Conservation (phyloP, 305 asterid genomes). For the Fraxinus floribunda region DNA sequence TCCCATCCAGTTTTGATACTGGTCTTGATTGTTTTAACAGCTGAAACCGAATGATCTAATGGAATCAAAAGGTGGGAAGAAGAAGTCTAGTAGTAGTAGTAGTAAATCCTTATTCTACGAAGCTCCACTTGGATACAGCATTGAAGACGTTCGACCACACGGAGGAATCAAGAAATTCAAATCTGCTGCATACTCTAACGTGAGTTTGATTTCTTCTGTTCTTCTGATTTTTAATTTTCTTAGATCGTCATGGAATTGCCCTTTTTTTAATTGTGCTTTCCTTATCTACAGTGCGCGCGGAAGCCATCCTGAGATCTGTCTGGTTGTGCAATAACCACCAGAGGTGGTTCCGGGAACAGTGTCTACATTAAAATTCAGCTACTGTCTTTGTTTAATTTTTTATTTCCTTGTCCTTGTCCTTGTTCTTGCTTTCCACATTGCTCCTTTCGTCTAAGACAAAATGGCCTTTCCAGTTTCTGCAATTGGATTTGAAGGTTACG, state of each 20-base stretch:
- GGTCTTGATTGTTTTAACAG: slow-evolving; percentile 19
- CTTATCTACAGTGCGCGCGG: slow-evolving; percentile 68
- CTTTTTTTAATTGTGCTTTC: background rate
- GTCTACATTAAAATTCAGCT: slow-evolving; percentile 22
- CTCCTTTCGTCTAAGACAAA: slow-evolving; percentile 24
- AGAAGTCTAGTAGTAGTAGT: slow-evolving; percentile 55
- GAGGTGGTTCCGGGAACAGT: slow-evolving; percentile 29
- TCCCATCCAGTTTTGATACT: slow-evolving; percentile 3
- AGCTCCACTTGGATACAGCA: slow-evolving; percentile 90
- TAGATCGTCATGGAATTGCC: background rate
- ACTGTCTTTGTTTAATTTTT: slow-evolving; percentile 16
- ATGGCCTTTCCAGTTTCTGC: slow-evolving; percentile 67
- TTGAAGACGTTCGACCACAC: slow-evolving; percentile 92
- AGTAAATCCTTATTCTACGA: slow-evolving; percentile 70
- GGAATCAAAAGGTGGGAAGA: slow-evolving; percentile 85
- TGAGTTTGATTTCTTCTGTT: slow-evolving; percentile 30
- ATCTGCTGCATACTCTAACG: slow-evolving; percentile 99
- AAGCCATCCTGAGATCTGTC: slow-evolving; percentile 75
- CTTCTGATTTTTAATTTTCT: background rate
- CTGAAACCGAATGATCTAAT: slow-evolving; percentile 65
- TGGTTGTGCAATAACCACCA: slow-evolving; percentile 29
- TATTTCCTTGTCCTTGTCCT: background rate
- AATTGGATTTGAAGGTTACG: slow-evolving; percentile 86
- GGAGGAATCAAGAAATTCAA: slow-evolving; percentile 96
- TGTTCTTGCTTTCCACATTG: slow-evolving; percentile 25